phyloP scores from a whole-genome alignment of 805 yeast genomes.

The Barnettozyma salicaria region DNA sequence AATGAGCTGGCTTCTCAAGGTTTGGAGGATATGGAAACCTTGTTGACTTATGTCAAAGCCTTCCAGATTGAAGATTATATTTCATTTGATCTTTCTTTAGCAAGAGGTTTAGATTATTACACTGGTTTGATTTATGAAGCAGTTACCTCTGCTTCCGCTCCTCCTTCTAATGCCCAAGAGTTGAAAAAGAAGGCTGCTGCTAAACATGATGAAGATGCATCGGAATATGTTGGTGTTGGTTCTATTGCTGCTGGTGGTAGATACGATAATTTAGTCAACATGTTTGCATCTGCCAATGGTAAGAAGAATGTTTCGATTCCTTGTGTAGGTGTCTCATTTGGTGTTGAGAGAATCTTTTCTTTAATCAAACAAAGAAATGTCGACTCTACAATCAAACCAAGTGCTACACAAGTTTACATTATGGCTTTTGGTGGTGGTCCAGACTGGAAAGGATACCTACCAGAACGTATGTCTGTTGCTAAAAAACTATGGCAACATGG shows the following conservation, averaged over 20 bases:
- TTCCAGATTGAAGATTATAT: slow-evolving; percentile 63
- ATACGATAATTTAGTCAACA: slow-evolving; percentile 92
- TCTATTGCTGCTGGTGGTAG: slow-evolving; percentile 99
- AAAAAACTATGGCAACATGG: slow-evolving; percentile 83
- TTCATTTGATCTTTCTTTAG: slow-evolving; percentile 88
- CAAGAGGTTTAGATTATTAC: slow-evolving; percentile 96
- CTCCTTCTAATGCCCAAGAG: slow-evolving; percentile 75
- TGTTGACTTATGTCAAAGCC: slow-evolving; percentile 77
- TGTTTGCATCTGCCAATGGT: slow-evolving; percentile 83
- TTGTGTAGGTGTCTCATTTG: slow-evolving; percentile 95
- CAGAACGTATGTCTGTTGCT: slow-evolving; percentile 86
- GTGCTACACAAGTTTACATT: slow-evolving; percentile 87
- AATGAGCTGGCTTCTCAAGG: slow-evolving; percentile 78
- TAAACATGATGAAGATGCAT: slow-evolving; percentile 74
- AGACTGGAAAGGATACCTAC: slow-evolving; percentile 88
- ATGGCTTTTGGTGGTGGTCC: slow-evolving; percentile 99
- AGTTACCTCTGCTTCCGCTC: slow-evolving; percentile 93
- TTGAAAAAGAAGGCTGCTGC: slow-evolving; percentile 40
- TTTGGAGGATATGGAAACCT: slow-evolving; percentile 67
- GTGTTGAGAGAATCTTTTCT: slow-evolving; percentile 92
- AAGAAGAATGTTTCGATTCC: slow-evolving; percentile 80
- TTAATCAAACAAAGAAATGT: slow-evolving; percentile 72
- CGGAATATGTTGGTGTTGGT: slow-evolving; percentile 96
- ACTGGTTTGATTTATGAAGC: slow-evolving; percentile 97
- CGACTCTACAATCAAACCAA: slow-evolving; percentile 57